Base-by-base conservation (phyloP, 106 monocot species). In the Acorus calamus region DNA sequence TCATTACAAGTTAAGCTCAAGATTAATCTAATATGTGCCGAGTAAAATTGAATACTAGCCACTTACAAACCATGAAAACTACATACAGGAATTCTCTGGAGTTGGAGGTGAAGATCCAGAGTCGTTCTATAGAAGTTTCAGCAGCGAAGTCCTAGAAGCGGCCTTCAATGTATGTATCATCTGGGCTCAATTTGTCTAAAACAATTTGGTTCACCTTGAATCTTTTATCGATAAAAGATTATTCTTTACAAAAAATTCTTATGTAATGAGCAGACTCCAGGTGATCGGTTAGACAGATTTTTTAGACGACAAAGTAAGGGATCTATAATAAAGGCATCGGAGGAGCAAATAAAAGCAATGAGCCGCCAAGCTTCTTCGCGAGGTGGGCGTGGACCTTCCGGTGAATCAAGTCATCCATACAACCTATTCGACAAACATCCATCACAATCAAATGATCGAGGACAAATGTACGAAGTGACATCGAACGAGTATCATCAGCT, bases 81-180 rank as follows among this genome's bases (percentile, higher is more conserved):
- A n/a, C 7, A 42, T 56, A 49, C 68, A 86, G 86, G 67, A 14
- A 3, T 88, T 78, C 67, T 64, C 60, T 50, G 67, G 57, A 6
- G 83, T 61, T 3, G 78, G 77, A 7, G 74, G 80, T 0, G 41
- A 59, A 4, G 28, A 75, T 4, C 76, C 82, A 2, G 73, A 86
- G 71, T 64, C 80, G 3, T 78, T 72, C 53, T 76, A 56, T 66
- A 58, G 44, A 2, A 64, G 49, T 59, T 83, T 88, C 64, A 88
- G 83, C 69, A 65, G 45, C 56, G 87, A 88, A 41, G 62, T 88
- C 6, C 42, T 80, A 0, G 72, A 78, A 62, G 83, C 87, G 4
- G 77, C 87, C 12, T 71, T 88, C 54, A 83, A 84, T 73, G 87
- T 83, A 66, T 41, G 46, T 49, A 11, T 2, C 14, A 14, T 14